Percentiles rank a stretch among this genome's conserved stretches.
Evolutionary conservation across 2,329 filamentous ascomycete genomes (phyloP).

Genomic region (Aspergillus pseudotamarii): DNA sequence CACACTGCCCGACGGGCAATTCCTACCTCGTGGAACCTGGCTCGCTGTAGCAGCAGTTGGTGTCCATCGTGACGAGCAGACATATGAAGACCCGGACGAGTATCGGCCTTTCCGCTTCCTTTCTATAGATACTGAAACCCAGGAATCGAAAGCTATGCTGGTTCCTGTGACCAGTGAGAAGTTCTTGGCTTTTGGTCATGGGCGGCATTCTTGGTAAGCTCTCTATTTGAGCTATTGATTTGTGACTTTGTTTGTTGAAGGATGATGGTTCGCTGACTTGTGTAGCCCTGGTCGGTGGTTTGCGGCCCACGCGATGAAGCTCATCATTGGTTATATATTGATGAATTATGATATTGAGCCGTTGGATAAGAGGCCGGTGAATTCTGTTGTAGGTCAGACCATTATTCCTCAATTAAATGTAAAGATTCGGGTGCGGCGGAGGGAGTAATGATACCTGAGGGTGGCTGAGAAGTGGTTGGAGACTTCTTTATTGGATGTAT

Average conservation of each 20-base stretch:
- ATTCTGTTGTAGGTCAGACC: not conserved
- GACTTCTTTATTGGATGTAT: not conserved
- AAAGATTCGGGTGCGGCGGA: not conserved
- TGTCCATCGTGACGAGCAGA: not conserved
- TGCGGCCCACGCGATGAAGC: not conserved
- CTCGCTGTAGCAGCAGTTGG: not conserved
- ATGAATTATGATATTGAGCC: not conserved
- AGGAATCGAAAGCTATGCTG: not conserved
- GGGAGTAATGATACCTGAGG: not conserved
- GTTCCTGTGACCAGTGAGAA: not conserved
- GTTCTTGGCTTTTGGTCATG: not conserved
- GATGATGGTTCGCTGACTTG: not conserved
- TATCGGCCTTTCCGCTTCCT: not conserved
- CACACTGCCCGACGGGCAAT: not conserved
- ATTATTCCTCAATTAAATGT: not conserved
- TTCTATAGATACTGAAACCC: not conserved
- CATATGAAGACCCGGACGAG: not conserved
- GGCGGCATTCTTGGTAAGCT: not conserved
- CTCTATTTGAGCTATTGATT: not conserved
- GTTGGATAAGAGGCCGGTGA: not conserved
- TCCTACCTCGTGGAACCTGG: not conserved
- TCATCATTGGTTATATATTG: not conserved
- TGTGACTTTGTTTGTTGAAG: too few species aligned
- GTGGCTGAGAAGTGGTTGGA: rapidly evolving
- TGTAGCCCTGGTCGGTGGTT: not conserved